A percentile compares a stretch with the other conserved stretches of the same genome.
phyloP scores from a whole-genome alignment of 805 yeast genomes.

The Kuraishia piskuri region DNA sequence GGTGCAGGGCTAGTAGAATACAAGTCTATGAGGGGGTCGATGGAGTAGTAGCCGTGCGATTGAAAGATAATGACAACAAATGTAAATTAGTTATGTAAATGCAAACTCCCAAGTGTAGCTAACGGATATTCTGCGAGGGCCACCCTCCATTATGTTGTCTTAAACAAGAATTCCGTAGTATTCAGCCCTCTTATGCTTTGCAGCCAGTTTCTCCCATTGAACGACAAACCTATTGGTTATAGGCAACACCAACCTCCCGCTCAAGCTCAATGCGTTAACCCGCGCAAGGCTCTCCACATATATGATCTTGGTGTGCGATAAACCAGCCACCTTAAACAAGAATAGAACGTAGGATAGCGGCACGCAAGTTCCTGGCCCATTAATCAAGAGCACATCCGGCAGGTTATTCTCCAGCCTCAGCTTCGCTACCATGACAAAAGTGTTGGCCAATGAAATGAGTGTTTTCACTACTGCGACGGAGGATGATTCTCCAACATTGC shows the following conservation, averaged over 20 bases:
- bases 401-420: constrained; percentile 2
- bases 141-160: constrained; percentile 2
- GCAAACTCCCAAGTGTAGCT: too few species aligned
- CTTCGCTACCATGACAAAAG: constrained; percentile 9
- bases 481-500: constrained; percentile 28
- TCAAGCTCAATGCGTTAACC: constrained; percentile 62
- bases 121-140: too few species aligned
- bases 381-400: constrained; percentile 32
- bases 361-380: constrained; percentile 82
- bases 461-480: constrained; percentile 23
- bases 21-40: constrained; percentile 1
- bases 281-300: constrained; percentile 87
- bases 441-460: constrained; percentile 19
- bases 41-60: neutral
- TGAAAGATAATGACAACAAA: neutral
- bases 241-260: constrained; percentile 66
- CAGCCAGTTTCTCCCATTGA: constrained; percentile 71
- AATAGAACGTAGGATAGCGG: constrained; percentile 57
- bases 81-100: neutral
- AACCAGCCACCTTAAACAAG: constrained; percentile 36
- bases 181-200: constrained; percentile 50
- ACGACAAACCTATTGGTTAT: constrained; percentile 74
- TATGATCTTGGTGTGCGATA: constrained; percentile 46
- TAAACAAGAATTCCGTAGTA: constrained; percentile 72
- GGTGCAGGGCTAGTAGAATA: neutral